Evolutionary conservation across 352 stramenopile species (phyloP).

Genomic region (Phytophthora foliorum): DNA sequence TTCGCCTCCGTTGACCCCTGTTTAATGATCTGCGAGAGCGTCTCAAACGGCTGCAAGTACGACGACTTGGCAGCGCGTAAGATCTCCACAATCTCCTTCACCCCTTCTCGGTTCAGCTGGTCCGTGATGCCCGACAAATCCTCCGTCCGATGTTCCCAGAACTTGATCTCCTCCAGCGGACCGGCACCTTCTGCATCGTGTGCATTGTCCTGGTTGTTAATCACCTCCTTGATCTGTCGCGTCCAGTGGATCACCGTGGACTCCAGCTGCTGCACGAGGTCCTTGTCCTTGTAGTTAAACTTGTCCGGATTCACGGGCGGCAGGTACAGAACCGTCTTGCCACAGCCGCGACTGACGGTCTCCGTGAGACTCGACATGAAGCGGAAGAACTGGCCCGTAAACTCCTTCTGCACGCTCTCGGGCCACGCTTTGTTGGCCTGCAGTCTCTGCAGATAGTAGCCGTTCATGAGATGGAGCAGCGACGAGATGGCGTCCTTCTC

Average conservation of each 20-base stretch:
- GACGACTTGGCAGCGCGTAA: constrained; percentile 91
- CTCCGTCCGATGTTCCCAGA: constrained; percentile 94
- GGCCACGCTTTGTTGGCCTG: constrained; percentile 90
- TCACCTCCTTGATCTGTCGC: constrained; percentile 97
- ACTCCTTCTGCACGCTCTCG: constrained; percentile 95
- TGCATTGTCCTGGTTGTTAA: constrained; percentile 96
- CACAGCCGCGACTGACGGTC: constrained; percentile 90
- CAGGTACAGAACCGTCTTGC: constrained; percentile 96
- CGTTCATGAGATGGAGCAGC: constrained; percentile 88
- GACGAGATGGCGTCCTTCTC: constrained; percentile 82
- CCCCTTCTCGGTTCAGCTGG: constrained; percentile 92
- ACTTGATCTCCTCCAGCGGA: constrained; percentile 96
- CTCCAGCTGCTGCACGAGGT: constrained; percentile 96
- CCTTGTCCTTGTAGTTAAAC: constrained; percentile 94
- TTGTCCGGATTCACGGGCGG: constrained; percentile 85
- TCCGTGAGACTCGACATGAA: constrained; percentile 97
- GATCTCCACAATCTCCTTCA: constrained; percentile 93
- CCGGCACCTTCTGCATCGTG: constrained; percentile 92
- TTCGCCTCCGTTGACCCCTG: constrained; percentile 93
- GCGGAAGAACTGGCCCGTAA: constrained; percentile 94
- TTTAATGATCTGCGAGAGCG: constrained; percentile 94
- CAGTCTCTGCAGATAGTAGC: constrained; percentile 84
- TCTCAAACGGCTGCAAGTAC: constrained; percentile 95
- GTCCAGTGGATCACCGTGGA: constrained; percentile 98
- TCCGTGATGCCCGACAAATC: constrained; percentile 95